Evolutionary conservation across 176 grass and related monocot species (phyloP), one percentile per base, ranked within the genome.

Genomic region (Aegilops bicornis): DNA sequence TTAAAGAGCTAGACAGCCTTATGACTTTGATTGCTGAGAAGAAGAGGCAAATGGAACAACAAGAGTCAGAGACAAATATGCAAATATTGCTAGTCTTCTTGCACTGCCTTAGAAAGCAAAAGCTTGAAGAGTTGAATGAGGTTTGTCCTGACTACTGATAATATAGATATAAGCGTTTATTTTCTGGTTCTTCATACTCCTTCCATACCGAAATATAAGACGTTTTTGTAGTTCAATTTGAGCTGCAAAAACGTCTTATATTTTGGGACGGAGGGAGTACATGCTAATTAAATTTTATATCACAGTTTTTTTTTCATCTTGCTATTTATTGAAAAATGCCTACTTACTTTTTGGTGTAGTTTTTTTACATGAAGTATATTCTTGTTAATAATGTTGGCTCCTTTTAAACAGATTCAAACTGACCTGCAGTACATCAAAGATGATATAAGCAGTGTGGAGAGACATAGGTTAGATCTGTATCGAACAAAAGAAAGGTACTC

Each of bases 361-460:
- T 62, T 83, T 77, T 78, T 19, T 29, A 31, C 58, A 77, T 73
- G 24, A 79, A 67, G 6, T 47, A 17, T 78, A 27, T 85, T 78
- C 5, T 80, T 77, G 6, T 58, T 82, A 48, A 82, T 86, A 72
- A 39, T 86, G 29, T 33, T 37, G 37, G 33, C 15, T 70, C 54
- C 54, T 64, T 69, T 70, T 64, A 37, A 56, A 68, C 89, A 99
- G 97, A 95, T 99, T 79, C 97, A 99, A 93, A 97, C 85, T 94
- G 94, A 99, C 73, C 83, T 99, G 54, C 97, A 99, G 39, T 99
- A 93, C 79, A 96, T 99, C 81, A 99, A 99, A 93, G 97, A 99
- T 80, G 97, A 99, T 89, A 94, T 99, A 91, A 87, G 83, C 32
- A 75, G 87, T 31, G 94, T 99, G 79, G 92, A 99, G 68, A 94